Percentiles rank a stretch among this genome's conserved stretches.
Evolutionary conservation across 768 basidiomycete species (phyloP).

Genomic region (Tricholoma terreum): DNA sequence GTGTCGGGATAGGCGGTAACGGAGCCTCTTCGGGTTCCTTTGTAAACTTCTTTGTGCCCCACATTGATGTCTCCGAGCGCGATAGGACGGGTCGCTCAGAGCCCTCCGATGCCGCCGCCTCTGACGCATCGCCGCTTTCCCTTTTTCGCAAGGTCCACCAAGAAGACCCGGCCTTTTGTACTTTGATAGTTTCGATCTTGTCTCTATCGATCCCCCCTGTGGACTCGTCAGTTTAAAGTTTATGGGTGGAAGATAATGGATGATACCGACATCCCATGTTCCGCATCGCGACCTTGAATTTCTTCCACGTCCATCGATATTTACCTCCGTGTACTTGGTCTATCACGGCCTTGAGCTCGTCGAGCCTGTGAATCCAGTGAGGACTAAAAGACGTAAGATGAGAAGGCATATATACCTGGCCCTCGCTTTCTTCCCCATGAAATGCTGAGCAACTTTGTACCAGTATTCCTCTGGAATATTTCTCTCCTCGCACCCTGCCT

Average conservation of each 20-base stretch:
- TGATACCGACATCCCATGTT: slow-evolving; percentile 74
- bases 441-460: slow-evolving; percentile 79
- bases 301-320: slow-evolving; percentile 84
- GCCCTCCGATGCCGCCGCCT: not conserved
- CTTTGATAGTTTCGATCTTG: slow-evolving; percentile 49
- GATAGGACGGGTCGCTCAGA: slow-evolving; percentile 11
- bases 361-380: slow-evolving; percentile 35
- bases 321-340: slow-evolving; percentile 71
- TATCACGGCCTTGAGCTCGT: slow-evolving; percentile 72
- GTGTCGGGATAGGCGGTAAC: slow-evolving; percentile 12
- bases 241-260: slow-evolving; percentile 2
- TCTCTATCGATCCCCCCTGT: slow-evolving; percentile 66
- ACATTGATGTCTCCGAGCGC: slow-evolving; percentile 8
- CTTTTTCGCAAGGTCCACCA: slow-evolving; percentile 38
- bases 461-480: slow-evolving; percentile 78
- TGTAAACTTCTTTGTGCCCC: slow-evolving; percentile 5
- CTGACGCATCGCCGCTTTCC: slow-evolving; percentile 30
- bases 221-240: not conserved
- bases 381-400: not conserved
- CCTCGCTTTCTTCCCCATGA: slow-evolving; percentile 69
- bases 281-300: slow-evolving; percentile 71
- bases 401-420: slow-evolving; percentile 36
- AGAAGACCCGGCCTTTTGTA: slow-evolving; percentile 14
- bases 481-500: slow-evolving; percentile 64
- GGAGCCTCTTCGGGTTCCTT: slow-evolving; percentile 7